Evolutionary conservation across 2,329 filamentous ascomycete genomes (phyloP).

Genomic region (Hymenoscyphus fructigenus): DNA sequence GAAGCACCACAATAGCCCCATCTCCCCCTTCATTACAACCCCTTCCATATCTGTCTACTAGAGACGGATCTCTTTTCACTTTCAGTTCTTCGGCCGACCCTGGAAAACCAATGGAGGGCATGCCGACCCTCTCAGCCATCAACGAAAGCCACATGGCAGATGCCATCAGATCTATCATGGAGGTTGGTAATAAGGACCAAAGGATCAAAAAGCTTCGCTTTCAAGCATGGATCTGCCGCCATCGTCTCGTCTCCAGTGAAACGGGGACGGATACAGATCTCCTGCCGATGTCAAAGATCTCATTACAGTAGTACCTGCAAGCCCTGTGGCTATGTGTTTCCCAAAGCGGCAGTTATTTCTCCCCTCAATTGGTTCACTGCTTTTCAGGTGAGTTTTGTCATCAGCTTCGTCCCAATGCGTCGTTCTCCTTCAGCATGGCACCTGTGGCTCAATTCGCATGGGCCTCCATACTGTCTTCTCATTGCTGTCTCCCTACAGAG

Average conservation of each 20-base stretch:
- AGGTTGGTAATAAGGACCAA: constrained; percentile 16
- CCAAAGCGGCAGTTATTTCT: neutral
- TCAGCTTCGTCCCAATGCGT: constrained; percentile 22
- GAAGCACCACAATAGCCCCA: constrained; percentile 7
- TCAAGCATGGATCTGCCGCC: constrained; percentile 20
- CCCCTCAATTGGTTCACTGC: constrained; percentile 1
- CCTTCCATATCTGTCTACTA: neutral
- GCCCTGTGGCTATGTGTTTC: constrained; percentile 24
- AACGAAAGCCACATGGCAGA: constrained; percentile 17
- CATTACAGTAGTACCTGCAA: constrained; percentile 10
- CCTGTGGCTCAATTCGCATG: neutral
- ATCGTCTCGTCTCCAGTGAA: constrained; percentile 22
- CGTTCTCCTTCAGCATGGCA: constrained; percentile 4
- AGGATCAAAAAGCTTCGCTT: constrained; percentile 25
- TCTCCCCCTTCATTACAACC: neutral
- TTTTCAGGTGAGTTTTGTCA: constrained; percentile 1
- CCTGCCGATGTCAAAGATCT: constrained; percentile 20
- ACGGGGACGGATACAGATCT: constrained; percentile 19
- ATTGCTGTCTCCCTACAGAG: neutral
- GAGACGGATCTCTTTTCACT: neutral
- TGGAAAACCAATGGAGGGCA: constrained; percentile 17
- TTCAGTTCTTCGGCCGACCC: neutral
- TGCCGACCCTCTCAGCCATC: constrained; percentile 27
- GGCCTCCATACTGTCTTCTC: neutral
- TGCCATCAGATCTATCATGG: neutral